These are phyloP conservation scores for Russula virescens DNA, from an alignment of 768 basidiomycete genomes.

Conservation along the genomic window DNA sequence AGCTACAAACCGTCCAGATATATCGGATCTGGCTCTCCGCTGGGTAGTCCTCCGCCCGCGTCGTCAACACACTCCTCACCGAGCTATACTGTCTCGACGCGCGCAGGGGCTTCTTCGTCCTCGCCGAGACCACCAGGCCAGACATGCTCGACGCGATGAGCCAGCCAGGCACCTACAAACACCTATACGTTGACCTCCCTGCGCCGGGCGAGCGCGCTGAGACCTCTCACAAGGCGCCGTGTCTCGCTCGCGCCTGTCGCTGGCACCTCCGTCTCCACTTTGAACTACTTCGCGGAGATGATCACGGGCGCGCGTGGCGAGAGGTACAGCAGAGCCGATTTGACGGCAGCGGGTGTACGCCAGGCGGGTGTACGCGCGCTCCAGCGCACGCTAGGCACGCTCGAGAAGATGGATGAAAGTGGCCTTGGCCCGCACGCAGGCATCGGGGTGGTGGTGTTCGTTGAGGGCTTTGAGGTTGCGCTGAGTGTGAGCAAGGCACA, in stretches of 20 bases:
- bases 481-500: slow-evolving; percentile 81
- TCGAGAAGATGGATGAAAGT: slow-evolving; percentile 50
- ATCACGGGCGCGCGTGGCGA: slow-evolving; percentile 65
- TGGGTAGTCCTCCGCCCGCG: no score
- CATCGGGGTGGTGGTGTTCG: slow-evolving; percentile 51
- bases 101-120: no score
- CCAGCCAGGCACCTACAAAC: no score
- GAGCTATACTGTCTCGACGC: no score
- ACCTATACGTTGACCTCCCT: no score
- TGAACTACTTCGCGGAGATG: slow-evolving; percentile 33
- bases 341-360: slow-evolving; percentile 78
- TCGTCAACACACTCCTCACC: no score
- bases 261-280: slow-evolving; percentile 5
- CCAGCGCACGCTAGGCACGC: slow-evolving; percentile 56
- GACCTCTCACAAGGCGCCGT: no score
- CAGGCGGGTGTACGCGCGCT: slow-evolving; percentile 89
- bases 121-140: no score
- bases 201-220: no score
- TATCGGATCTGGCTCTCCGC: slow-evolving; percentile 87
- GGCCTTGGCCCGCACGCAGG: slow-evolving; percentile 26
- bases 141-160: no score
- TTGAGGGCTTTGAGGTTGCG: slow-evolving; percentile 68
- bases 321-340: slow-evolving; percentile 89
- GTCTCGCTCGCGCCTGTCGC: no score
- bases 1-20: slow-evolving; percentile 94